A percentile compares a stretch with the other conserved stretches of the same genome.
phyloP scores from a whole-genome alignment of 306 rosid genomes.

The Trichosanthes cucumerina region DNA sequence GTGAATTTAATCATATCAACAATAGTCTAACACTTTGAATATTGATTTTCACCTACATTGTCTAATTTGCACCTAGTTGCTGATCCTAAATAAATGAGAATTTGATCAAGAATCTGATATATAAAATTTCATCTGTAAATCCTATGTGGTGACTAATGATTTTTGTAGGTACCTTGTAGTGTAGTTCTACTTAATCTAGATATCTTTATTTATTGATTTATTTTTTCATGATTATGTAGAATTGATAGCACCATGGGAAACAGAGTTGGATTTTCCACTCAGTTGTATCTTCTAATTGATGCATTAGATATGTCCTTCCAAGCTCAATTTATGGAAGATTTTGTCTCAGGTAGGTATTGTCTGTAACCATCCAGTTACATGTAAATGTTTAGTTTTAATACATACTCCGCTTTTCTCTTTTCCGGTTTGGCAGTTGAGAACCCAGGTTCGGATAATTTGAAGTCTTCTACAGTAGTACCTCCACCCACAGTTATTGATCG shows the following conservation, averaged over 20 bases:
- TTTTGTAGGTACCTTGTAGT: not conserved
- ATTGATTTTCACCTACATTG: not conserved
- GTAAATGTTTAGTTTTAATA: not conserved
- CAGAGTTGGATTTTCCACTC: conserved; percentile 73
- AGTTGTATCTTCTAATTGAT: conserved; percentile 57
- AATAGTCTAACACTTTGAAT: too few relatives aligned
- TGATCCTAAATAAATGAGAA: not conserved
- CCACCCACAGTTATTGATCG: conserved; percentile 88
- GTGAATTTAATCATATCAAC: too few relatives aligned
- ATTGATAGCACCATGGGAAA: conserved; percentile 51
- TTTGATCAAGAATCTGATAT: not conserved
- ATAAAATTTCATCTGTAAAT: not conserved
- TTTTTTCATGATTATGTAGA: conserved; percentile 22
- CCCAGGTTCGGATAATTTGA: conserved; percentile 55
- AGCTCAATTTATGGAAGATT: conserved; percentile 91
- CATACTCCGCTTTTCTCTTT: conserved; percentile 13
- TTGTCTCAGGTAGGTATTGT: conserved; percentile 70
- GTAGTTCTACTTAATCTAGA: not conserved
- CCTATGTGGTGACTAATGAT: not conserved
- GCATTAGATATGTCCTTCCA: conserved; percentile 72
- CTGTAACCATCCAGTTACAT: not conserved
- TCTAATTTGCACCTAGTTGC: not conserved
- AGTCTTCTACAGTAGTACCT: conserved; percentile 65
- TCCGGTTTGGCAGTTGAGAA: conserved; percentile 57
- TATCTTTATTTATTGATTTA: not conserved